phyloP scores from a whole-genome alignment of 441 rosid species.

The Brassica hybrid region DNA sequence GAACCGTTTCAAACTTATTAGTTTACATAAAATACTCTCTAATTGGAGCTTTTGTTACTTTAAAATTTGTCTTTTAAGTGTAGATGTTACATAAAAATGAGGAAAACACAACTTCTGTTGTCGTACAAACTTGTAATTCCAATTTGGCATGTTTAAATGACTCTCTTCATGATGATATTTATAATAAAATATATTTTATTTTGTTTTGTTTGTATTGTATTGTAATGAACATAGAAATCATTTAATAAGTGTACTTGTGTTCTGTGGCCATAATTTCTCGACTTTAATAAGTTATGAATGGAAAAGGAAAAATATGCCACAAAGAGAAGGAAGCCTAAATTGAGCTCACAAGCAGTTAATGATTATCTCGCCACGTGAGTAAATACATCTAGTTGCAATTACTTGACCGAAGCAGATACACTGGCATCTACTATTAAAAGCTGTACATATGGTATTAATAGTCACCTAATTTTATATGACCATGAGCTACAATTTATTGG shows the following conservation, averaged over 20 bases:
- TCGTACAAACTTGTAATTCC: neutral
- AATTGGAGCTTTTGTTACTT: too few species aligned
- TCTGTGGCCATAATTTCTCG: neutral
- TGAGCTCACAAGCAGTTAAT: neutral
- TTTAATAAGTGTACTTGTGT: neutral
- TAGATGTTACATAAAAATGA: too few species aligned
- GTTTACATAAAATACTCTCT: too few species aligned
- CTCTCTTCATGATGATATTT: neutral
- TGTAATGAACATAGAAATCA: neutral
- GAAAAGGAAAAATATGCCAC: constrained; percentile 2
- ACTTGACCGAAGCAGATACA: neutral
- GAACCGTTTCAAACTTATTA: too few species aligned
- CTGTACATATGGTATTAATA: neutral
- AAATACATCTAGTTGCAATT: neutral
- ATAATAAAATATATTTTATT: too few species aligned
- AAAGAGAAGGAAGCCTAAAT: neutral
- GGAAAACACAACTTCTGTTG: neutral
- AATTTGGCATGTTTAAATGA: neutral
- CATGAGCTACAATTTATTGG: constrained; percentile 6
- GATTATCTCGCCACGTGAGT: neutral
- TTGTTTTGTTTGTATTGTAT: neutral
- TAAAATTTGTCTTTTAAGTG: too few species aligned
- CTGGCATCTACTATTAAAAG: neutral
- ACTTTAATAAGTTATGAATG: neutral
- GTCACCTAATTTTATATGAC: constrained; percentile 9